Evolutionary conservation across 768 basidiomycete species (phyloP).

Genomic region (Piloderma croceum): DNA sequence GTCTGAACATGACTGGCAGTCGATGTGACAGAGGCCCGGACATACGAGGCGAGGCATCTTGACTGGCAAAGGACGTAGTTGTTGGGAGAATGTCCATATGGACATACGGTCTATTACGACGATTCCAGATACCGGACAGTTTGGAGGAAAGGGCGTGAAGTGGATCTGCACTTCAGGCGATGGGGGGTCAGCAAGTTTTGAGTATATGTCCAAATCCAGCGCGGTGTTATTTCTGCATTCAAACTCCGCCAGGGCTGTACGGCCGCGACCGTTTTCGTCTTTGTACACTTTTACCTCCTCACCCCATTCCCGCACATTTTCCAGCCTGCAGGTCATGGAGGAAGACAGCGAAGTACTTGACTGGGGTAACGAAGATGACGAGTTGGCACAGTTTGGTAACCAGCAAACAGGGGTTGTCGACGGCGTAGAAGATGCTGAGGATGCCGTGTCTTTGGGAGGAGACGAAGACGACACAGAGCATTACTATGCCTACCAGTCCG

Average conservation of each 20-base stretch:
- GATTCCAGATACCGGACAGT: too few relatives aligned
- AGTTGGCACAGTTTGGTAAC: conserved; percentile 22
- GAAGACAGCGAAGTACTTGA: conserved; percentile 68
- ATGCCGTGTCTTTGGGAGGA: conserved; percentile 67
- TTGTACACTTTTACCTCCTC: conserved; percentile 11
- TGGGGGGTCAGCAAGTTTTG: too few relatives aligned
- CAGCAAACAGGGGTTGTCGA: conserved; percentile 18
- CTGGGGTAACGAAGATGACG: conserved; percentile 57
- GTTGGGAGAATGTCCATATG: conserved; percentile 30
- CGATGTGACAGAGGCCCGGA: conserved; percentile 40
- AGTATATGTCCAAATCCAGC: background rate
- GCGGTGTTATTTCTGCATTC: background rate
- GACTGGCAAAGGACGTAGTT: conserved; percentile 11
- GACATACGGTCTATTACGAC: conserved; percentile 10
- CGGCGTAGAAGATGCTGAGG: conserved; percentile 42
- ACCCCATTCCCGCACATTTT: conserved; percentile 9
- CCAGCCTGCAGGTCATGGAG: conserved; percentile 45
- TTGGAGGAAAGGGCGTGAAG: too few relatives aligned
- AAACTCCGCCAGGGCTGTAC: too few relatives aligned
- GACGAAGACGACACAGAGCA: conserved; percentile 64
- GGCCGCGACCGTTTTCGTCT: conserved; percentile 14
- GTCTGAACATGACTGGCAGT: conserved; percentile 73
- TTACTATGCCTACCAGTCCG: conserved; percentile 43
- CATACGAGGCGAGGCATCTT: conserved; percentile 12
- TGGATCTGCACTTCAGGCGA: too few relatives aligned